Evolutionary conservation across 2,329 filamentous ascomycete genomes (phyloP).

Genomic region (Apiospora koreana): DNA sequence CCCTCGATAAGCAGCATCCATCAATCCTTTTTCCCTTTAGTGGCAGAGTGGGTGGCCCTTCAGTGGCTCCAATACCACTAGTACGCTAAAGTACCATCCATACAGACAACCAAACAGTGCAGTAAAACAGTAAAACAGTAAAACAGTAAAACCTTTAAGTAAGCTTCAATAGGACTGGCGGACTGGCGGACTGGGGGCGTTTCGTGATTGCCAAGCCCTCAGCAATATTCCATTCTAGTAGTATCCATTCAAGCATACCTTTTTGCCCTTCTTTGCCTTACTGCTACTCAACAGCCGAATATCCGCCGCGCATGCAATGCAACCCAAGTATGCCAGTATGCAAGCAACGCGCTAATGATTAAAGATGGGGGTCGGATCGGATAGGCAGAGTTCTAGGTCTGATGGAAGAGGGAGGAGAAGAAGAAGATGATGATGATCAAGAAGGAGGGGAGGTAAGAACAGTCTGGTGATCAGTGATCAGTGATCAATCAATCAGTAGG

Average conservation of each 20-base stretch:
- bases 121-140: no score
- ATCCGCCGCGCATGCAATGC: neutral
- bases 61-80: neutral
- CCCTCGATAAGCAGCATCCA: constrained; percentile 1
- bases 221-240: no score
- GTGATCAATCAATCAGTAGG: neutral
- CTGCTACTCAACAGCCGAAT: neutral
- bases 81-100: no score
- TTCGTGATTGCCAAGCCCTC: neutral
- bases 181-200: no score
- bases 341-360: neutral
- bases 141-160: neutral
- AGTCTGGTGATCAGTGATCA: neutral
- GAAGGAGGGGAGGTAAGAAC: neutral
- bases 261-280: neutral
- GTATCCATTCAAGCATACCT: neutral
- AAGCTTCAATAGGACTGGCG: neutral
- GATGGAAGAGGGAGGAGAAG: neutral
- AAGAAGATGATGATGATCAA: neutral
- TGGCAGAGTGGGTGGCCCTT: no score
- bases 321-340: no score
- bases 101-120: neutral
- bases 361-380: no score
- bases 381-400: neutral
- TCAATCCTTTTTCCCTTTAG: neutral